phyloP scores from a whole-genome alignment of 2,329 filamentous ascomycete genomes.

The Moelleriella libera region DNA sequence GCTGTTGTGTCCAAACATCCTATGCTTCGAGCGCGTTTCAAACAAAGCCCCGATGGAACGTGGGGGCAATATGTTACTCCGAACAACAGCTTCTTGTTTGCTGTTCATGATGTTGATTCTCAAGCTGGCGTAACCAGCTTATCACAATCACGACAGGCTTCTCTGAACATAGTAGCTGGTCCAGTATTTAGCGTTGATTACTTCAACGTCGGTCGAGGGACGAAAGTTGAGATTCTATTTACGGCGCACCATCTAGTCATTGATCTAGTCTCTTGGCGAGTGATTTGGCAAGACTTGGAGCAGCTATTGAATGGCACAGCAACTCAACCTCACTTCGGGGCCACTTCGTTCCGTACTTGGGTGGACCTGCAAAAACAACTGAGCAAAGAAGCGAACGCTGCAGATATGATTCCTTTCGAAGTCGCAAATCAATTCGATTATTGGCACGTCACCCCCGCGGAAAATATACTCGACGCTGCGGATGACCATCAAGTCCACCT shows the following conservation, averaged over 20 bases:
- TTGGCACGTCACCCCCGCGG: background rate
- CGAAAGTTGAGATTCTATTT: background rate
- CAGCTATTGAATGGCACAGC: background rate
- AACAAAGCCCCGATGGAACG: background rate
- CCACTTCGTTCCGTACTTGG: background rate
- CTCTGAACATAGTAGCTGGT: background rate
- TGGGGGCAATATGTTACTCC: background rate
- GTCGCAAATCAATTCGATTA: background rate
- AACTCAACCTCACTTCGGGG: background rate
- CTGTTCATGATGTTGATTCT: background rate
- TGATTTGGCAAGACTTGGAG: background rate
- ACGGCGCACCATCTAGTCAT: background rate
- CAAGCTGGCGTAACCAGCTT: background rate
- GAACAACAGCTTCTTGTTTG: background rate
- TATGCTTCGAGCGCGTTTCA: background rate
- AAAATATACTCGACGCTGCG: background rate
- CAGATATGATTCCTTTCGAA: constrained; percentile 4
- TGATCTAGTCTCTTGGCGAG: background rate
- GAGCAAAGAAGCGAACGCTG: background rate
- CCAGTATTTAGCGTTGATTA: background rate
- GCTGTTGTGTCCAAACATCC: background rate
- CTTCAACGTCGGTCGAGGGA: background rate
- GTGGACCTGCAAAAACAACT: background rate
- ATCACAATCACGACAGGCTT: background rate
- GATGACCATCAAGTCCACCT: background rate